Evolutionary conservation across 805 yeast genomes (phyloP).

Genomic region (Candida broadrunensis): DNA sequence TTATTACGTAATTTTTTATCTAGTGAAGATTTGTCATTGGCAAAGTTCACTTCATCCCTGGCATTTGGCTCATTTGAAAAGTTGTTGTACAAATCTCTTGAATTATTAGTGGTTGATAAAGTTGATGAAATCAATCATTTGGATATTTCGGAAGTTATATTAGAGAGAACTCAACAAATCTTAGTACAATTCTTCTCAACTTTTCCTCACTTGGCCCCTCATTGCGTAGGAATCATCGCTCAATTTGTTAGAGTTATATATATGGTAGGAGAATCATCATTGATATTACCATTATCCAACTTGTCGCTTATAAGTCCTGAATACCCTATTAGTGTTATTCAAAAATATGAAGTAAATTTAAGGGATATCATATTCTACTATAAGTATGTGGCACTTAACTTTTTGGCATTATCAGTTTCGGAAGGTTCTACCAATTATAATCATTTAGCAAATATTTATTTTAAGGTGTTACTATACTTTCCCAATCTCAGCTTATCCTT

Average conservation of each 20-base stretch:
- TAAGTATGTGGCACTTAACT: constrained; percentile 25
- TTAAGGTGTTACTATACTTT: constrained; percentile 18
- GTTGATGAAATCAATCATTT: constrained; percentile 6
- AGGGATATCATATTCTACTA: constrained; percentile 21
- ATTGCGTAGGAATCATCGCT: constrained; percentile 13
- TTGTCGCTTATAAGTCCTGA: constrained; percentile 11
- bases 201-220: not conserved
- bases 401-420: constrained; percentile 17
- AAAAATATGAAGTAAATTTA: constrained; percentile 11
- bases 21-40: not conserved
- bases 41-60: constrained; percentile 1
- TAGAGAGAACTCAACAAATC: constrained; percentile 2
- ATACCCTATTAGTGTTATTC: constrained; percentile 16
- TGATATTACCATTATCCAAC: constrained; percentile 12
- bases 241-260: constrained; percentile 15
- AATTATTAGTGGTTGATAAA: constrained; percentile 11
- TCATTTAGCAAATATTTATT: constrained; percentile 19
- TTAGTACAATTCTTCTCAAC: not conserved
- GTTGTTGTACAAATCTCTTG: constrained; percentile 8
- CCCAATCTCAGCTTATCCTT: constrained; percentile 16
- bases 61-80: constrained; percentile 3
- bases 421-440: constrained; percentile 6
- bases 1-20: not conserved
- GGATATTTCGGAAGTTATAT: not conserved
- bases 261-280: constrained; percentile 14